phyloP scores from a whole-genome alignment of 2,329 filamentous ascomycete species.

The Fusarium virguliforme region DNA sequence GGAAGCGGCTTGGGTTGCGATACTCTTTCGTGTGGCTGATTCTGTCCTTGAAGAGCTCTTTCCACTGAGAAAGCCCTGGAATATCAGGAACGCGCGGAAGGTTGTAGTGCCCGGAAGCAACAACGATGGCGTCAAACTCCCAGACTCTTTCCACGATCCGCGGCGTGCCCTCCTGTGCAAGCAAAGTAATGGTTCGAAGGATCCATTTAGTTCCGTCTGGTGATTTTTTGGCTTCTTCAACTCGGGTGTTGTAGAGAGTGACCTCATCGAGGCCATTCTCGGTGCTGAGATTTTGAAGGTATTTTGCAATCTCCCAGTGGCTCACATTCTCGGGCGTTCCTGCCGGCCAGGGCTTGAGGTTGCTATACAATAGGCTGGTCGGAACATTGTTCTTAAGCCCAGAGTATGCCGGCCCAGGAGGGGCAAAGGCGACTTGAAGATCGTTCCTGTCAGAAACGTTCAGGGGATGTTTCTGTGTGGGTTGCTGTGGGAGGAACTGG shows the following conservation, averaged over 20 bases:
- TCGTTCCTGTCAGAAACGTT: neutral
- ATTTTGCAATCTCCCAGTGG: slow-evolving; percentile 70
- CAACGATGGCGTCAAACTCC: slow-evolving; percentile 75
- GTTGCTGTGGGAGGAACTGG: slow-evolving; percentile 7
- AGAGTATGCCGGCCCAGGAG: slow-evolving; percentile 65
- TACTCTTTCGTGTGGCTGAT: slow-evolving; percentile 82
- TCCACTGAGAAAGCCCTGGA: slow-evolving; percentile 72
- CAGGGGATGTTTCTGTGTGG: slow-evolving; percentile 11
- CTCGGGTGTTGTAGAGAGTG: slow-evolving; percentile 72
- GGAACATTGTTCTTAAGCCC: slow-evolving; percentile 83
- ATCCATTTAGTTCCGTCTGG: slow-evolving; percentile 62
- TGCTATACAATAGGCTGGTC: slow-evolving; percentile 64
- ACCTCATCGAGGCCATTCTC: slow-evolving; percentile 65
- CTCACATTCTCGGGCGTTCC: slow-evolving; percentile 73
- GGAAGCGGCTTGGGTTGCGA: slow-evolving; percentile 73
- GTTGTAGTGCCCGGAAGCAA: slow-evolving; percentile 78
- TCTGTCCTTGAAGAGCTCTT: slow-evolving; percentile 64
- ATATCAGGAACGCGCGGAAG: slow-evolving; percentile 74
- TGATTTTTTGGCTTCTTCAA: slow-evolving; percentile 66
- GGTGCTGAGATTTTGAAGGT: slow-evolving; percentile 71
- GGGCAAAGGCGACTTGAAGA: slow-evolving; percentile 32
- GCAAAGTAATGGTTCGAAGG: slow-evolving; percentile 65
- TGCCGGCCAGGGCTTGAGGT: slow-evolving; percentile 68
- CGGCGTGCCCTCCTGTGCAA: slow-evolving; percentile 42
- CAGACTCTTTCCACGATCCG: slow-evolving; percentile 52